phyloP scores from a whole-genome alignment of 192 early-diverging fungal species.

The Coemansia asiatica region DNA sequence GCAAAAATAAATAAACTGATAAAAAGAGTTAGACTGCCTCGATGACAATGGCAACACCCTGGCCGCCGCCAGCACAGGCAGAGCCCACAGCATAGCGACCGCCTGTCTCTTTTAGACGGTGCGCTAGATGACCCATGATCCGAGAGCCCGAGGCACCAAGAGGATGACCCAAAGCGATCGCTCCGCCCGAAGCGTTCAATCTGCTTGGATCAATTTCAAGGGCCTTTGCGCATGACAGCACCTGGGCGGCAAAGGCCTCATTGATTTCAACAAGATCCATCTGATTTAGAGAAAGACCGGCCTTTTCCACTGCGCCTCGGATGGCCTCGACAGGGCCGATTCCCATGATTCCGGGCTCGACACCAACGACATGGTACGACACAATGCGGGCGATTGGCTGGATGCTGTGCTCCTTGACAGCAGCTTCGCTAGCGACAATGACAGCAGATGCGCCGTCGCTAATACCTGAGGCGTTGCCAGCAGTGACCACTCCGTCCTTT shows the following conservation, averaged over 20 bases:
- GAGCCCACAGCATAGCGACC: slow-evolving; percentile 89
- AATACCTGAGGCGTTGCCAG: slow-evolving; percentile 95
- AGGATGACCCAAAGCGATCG: slow-evolving; percentile 93
- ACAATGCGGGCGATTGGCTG: slow-evolving; percentile 85
- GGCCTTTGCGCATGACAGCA: slow-evolving; percentile 85
- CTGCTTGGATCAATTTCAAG: slow-evolving; percentile 76
- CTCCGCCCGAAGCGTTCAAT: slow-evolving; percentile 88
- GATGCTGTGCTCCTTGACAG: slow-evolving; percentile 76
- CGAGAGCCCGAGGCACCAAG: slow-evolving; percentile 94
- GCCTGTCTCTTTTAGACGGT: slow-evolving; percentile 78
- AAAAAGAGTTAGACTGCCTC: slow-evolving; percentile 50
- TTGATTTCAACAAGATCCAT: slow-evolving; percentile 96
- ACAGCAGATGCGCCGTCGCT: slow-evolving; percentile 89
- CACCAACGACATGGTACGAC: slow-evolving; percentile 79
- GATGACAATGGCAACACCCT: slow-evolving; percentile 74
- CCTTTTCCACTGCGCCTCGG: slow-evolving; percentile 75
- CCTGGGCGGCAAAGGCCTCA: slow-evolving; percentile 97
- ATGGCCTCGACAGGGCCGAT: slow-evolving; percentile 95
- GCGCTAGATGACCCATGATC: slow-evolving; percentile 84
- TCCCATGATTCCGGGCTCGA: slow-evolving; percentile 94
- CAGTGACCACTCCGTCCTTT: slow-evolving; percentile 87
- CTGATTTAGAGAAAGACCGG: slow-evolving; percentile 73
- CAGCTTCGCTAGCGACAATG: slow-evolving; percentile 82
- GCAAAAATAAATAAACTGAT: slow-evolving; percentile 5
- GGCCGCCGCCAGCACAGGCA: slow-evolving; percentile 95